Evolutionary conservation across 441 rosid species (phyloP).

Genomic region (Pelargonium myrrhifolium): DNA sequence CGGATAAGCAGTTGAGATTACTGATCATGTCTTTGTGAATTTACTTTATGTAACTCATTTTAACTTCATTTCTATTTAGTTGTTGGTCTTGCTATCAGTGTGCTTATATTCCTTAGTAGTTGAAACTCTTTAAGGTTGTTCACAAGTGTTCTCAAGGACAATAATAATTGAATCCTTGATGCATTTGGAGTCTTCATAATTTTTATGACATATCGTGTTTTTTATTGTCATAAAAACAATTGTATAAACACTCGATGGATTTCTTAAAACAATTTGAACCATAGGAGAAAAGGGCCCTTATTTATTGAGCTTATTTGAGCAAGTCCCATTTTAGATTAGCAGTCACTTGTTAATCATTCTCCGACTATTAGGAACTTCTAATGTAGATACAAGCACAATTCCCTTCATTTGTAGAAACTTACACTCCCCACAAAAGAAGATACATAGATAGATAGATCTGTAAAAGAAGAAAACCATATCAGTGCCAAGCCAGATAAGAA

Average conservation of each 20-base stretch:
- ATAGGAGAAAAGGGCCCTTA: not conserved
- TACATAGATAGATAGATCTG: too few relatives aligned
- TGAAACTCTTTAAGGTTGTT: not conserved
- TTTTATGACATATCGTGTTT: not conserved
- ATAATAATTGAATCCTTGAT: not conserved
- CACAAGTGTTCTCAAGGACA: not conserved
- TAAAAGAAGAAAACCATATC: too few relatives aligned
- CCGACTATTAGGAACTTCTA: too few relatives aligned
- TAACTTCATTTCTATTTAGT: not conserved
- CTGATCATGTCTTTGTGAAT: slow-evolving; percentile 20
- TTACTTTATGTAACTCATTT: not conserved
- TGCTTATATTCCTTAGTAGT: not conserved
- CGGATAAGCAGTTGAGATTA: slow-evolving; percentile 58
- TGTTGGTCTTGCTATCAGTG: not conserved
- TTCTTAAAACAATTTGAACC: not conserved
- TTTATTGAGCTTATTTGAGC: not conserved
- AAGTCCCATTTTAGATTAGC: too few relatives aligned
- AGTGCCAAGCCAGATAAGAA: not conserved
- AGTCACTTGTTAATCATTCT: too few relatives aligned
- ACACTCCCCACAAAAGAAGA: too few relatives aligned
- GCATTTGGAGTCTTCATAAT: not conserved
- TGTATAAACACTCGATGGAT: not conserved
- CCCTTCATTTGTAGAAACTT: too few relatives aligned
- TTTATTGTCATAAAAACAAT: not conserved
- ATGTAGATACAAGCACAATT: too few relatives aligned